Evolutionary conservation across 352 stramenopile species (phyloP).

Genomic region (Phytopythium aichiense): DNA sequence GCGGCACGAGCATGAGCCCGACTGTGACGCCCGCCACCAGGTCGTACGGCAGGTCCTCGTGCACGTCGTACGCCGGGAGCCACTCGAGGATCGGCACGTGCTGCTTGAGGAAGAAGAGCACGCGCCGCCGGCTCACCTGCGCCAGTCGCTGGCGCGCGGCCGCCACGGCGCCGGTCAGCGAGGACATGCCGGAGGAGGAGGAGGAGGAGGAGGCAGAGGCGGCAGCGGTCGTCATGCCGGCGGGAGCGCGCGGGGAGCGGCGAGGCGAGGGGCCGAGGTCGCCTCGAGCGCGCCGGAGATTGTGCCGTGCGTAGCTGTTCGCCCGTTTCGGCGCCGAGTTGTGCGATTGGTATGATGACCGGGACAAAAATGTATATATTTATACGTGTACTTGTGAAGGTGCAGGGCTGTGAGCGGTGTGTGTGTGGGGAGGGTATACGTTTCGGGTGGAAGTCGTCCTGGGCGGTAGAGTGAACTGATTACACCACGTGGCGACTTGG

Average conservation of each 20-base stretch:
- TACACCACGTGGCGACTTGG: not conserved
- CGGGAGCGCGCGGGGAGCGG: not conserved
- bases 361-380: too few species aligned
- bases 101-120: conserved; percentile 42
- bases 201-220: not conserved
- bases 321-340: not conserved
- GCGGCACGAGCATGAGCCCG: conserved; percentile 88
- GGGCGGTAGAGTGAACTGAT: not conserved
- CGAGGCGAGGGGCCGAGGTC: not conserved
- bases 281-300: not conserved
- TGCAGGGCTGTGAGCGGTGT: too few species aligned
- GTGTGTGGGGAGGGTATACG: not conserved
- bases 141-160: conserved; percentile 11
- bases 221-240: not conserved
- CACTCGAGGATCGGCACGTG: conserved; percentile 58
- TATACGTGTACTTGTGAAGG: too few species aligned
- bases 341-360: not conserved
- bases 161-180: not conserved
- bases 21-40: conserved; percentile 52
- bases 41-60: conserved; percentile 50
- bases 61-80: conserved; percentile 52
- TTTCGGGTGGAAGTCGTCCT: not conserved
- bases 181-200: not conserved
- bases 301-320: not conserved
- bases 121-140: conserved; percentile 17